Conservation (phyloP, 495 filamentous ascomycete species). For the Penicillium steckii region DNA sequence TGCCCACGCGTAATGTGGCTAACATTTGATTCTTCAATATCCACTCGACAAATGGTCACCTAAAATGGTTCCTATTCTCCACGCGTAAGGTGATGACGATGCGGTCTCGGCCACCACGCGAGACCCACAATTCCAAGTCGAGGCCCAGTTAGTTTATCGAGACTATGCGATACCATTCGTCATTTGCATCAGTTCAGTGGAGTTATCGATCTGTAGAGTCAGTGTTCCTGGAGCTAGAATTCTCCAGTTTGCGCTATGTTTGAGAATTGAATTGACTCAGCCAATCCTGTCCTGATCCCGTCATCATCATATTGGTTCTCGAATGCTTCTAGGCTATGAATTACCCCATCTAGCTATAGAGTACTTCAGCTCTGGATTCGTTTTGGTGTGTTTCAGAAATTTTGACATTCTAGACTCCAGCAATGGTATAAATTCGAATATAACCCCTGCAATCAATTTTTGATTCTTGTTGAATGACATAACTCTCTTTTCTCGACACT, state of each 20-base stretch:
- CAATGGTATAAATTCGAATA: conserved; percentile 3
- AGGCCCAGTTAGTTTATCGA: neutral
- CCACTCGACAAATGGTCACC: neutral
- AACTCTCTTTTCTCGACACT: neutral
- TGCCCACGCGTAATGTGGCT: conserved; percentile 6
- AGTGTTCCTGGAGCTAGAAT: conserved; percentile 3
- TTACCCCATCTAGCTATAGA: neutral
- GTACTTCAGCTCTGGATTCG: neutral
- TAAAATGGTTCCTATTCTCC: neutral
- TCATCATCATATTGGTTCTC: neutral
- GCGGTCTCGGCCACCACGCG: conserved; percentile 3
- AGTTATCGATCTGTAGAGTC: neutral
- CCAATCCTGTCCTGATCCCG: neutral
- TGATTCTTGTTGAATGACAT: neutral
- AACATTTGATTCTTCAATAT: neutral
- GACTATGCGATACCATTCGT: neutral
- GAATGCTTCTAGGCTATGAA: neutral
- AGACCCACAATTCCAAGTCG: neutral
- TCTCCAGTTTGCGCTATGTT: too few species aligned
- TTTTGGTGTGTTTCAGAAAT: conserved; percentile 3
- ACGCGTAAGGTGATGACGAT: conserved; percentile 10
- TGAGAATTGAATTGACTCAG: too few species aligned
- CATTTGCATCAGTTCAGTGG: neutral
- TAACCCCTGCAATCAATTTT: neutral
- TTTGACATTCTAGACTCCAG: neutral